Evolutionary conservation across 352 stramenopile species (phyloP).

Genomic region (Phytophthora crassamura): DNA sequence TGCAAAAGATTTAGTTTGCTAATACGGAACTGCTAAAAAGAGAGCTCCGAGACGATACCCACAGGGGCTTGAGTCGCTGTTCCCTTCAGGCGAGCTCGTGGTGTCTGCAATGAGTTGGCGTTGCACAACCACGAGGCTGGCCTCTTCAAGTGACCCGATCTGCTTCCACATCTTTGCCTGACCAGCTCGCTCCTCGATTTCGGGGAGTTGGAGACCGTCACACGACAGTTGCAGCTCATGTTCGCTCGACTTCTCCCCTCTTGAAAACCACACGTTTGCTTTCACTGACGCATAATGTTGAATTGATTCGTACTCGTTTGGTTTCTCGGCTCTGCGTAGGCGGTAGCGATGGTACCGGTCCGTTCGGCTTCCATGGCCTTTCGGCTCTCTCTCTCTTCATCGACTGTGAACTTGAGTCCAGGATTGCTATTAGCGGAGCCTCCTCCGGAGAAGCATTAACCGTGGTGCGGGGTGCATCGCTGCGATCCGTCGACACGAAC

Average conservation of each 20-base stretch:
- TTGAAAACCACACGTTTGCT: constrained; percentile 45
- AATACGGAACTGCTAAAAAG: constrained; percentile 70
- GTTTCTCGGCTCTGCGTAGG: constrained; percentile 25
- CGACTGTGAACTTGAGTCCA: constrained; percentile 50
- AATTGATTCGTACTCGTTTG: constrained; percentile 24
- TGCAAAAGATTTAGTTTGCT: too few relatives aligned
- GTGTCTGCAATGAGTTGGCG: constrained; percentile 58
- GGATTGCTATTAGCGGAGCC: constrained; percentile 4
- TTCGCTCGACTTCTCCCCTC: constrained; percentile 1
- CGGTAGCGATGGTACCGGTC: constrained; percentile 70
- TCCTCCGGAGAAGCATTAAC: too few relatives aligned
- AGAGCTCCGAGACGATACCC: constrained; percentile 56
- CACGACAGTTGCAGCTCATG: constrained; percentile 42
- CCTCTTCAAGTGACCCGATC: constrained; percentile 72
- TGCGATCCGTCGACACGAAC: background rate
- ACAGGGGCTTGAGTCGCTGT: constrained; percentile 5
- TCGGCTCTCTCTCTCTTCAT: constrained; percentile 44
- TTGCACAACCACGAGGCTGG: constrained; percentile 72
- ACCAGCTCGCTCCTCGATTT: constrained; percentile 4
- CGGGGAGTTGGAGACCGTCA: constrained; percentile 52
- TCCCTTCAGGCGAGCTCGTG: background rate
- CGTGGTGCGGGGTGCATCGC: background rate
- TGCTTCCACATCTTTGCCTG: constrained; percentile 72
- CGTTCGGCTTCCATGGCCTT: constrained; percentile 64
- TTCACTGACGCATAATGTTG: constrained; percentile 41